Conservation (phyloP, 768 basidiomycete genomes). For the Roridomyces roridus region DNA sequence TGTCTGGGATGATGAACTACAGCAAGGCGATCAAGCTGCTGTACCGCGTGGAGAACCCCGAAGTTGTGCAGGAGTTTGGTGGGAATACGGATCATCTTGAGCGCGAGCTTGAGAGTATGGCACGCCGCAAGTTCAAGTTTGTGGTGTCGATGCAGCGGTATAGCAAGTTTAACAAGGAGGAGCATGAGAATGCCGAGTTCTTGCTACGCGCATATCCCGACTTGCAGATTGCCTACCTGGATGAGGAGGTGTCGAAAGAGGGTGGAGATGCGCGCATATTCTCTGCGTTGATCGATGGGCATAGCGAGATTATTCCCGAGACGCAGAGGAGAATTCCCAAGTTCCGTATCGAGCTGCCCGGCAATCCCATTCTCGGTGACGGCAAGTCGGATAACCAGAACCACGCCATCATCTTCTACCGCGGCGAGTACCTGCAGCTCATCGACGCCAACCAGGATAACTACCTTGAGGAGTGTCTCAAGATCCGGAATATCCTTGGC, state of each 20-base stretch:
- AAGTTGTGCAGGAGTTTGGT: conserved; percentile 96
- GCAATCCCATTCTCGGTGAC: conserved; percentile 98
- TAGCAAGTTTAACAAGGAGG: conserved; percentile 99
- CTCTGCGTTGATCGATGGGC: conserved; percentile 96
- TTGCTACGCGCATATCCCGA: conserved; percentile 97
- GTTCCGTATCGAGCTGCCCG: conserved; percentile 97
- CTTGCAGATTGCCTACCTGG: conserved; percentile 97
- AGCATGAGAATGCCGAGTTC: conserved; percentile 99
- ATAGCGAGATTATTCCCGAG: conserved; percentile 93
- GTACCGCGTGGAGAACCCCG: conserved; percentile 99
- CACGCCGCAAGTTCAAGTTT: conserved; percentile 98
- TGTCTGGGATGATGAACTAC: conserved; percentile 99
- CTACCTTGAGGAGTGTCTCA: conserved; percentile 98
- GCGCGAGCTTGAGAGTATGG: conserved; percentile 96
- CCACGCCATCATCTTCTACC: conserved; percentile 99
- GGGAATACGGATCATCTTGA: conserved; percentile 98
- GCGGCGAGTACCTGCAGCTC: conserved; percentile 98
- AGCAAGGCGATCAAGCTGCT: conserved; percentile 98
- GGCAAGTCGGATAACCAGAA: conserved; percentile 99
- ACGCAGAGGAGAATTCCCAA: conserved; percentile 91
- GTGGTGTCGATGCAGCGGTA: conserved; percentile 99
- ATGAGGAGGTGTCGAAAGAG: conserved; percentile 95
- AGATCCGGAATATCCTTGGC: conserved; percentile 97
- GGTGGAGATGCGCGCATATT: conserved; percentile 95
- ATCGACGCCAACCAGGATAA: conserved; percentile 99